Evolutionary conservation across 2,329 filamentous ascomycete species (phyloP), one percentile per base, ranked within the genome.

Genomic region (Colletotrichum tabaci): DNA sequence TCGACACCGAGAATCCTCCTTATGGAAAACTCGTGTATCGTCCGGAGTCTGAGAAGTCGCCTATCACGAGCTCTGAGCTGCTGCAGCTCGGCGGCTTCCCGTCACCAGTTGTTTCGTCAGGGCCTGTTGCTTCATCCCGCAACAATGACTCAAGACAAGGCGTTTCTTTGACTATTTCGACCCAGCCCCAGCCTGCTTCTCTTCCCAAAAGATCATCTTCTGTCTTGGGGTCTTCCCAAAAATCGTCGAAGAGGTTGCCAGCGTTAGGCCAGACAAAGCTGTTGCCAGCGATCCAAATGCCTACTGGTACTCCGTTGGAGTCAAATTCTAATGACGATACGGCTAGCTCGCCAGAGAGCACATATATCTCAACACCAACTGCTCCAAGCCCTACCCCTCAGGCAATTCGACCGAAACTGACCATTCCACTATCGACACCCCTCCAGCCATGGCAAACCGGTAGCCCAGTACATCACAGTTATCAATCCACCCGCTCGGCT

Each of bases 1-100:
- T 94, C 0, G 91, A 95, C 79, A 91, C 92, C 0, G 81, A 82
- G 0, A 73, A 77, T 0, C 66, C 83, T 0, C 85, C 86, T 0
- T 82, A 82, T 12, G 86, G 84, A 0, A 88, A 86, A 62, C 74
- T 90, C 1, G 82, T 87, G 0, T n/a, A 66, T 2, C 68, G 67
- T 2, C 67, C 67, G 0, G 18, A 72, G 4, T 8, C 53, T 0
- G 23, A 62, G 0, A 7, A 3, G 26, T 6, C 26, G 0, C 64
- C 68, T 30, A 30, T 6, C 26, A 30, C 26, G 26, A 30, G 26
- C 26, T 30, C 26, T 30, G 26, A 30, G 26, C 26, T 30, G 26
- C 26, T 30, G 26, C 26, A 30, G 26, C 26, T 30, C 26, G 26
- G 26, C 26, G 26, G 26, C 26, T 30, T 30, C 26, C 5, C 26